Conservation (phyloP, 2,329 filamentous ascomycete genomes). For the Colletotrichum echinochloae region DNA sequence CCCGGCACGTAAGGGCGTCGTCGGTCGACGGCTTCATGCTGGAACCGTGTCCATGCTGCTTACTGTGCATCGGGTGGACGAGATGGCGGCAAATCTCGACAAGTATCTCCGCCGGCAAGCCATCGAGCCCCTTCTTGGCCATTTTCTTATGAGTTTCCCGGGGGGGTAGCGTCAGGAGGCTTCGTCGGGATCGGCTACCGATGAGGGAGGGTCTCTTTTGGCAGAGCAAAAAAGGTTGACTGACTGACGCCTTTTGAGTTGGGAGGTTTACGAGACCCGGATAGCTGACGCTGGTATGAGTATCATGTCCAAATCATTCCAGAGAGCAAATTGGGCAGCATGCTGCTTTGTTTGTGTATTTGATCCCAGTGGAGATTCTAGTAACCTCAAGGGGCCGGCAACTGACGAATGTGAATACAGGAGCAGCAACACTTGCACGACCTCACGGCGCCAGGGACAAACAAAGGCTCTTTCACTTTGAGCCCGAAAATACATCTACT, state of each 20-base stretch:
- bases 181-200: not conserved
- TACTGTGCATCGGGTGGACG: constrained; percentile 1
- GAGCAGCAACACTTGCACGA: not conserved
- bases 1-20: not conserved
- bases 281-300: not conserved
- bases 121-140: not conserved
- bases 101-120: constrained; percentile 8
- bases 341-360: not conserved
- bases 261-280: not conserved
- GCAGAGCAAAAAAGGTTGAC: not conserved
- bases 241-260: too few relatives aligned
- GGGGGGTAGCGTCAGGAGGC: not conserved
- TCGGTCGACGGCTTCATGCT: not conserved
- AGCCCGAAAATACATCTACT: not conserved
- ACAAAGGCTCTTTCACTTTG: not conserved
- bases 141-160: not conserved
- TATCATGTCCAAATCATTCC: not conserved
- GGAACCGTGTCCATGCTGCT: not conserved
- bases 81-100: constrained; percentile 15
- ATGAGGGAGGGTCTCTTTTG: not conserved
- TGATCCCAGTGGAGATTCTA: not conserved
- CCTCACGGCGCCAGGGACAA: not conserved
- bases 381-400: not conserved
- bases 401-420: not conserved
- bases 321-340: not conserved